phyloP scores from a whole-genome alignment of 441 rosid species.

The Erysimum pusillum region DNA sequence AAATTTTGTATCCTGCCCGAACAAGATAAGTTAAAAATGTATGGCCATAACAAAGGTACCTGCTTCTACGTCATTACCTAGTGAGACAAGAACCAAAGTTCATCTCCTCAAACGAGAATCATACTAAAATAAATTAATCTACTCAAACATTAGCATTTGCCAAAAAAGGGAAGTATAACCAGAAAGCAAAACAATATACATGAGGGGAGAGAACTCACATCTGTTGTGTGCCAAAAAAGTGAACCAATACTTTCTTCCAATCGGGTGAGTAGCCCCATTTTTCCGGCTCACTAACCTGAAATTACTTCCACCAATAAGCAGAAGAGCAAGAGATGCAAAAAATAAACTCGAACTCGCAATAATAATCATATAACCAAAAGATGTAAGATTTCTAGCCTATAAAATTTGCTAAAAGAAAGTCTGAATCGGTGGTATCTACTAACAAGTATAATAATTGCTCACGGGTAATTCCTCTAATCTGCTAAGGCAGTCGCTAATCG shows the following conservation, averaged over 20 bases:
- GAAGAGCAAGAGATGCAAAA: neutral
- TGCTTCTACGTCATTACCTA: constrained; percentile 19
- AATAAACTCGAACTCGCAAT: neutral
- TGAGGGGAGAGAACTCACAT: constrained; percentile 67
- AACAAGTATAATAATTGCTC: neutral
- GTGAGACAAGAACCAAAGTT: constrained; percentile 21
- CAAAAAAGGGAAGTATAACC: neutral
- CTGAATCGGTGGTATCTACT: neutral
- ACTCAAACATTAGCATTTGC: neutral
- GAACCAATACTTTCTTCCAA: constrained; percentile 92
- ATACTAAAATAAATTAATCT: neutral
- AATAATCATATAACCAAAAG: neutral
- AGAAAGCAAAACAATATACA: neutral
- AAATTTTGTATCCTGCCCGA: neutral
- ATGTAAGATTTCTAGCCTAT: neutral
- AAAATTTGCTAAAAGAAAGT: neutral
- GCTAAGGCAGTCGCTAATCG: neutral
- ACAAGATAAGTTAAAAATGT: neutral
- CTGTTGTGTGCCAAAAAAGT: constrained; percentile 97
- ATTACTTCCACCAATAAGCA: constrained; percentile 38
- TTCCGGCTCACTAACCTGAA: constrained; percentile 92
- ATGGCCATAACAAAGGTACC: constrained; percentile 12
- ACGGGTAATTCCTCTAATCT: neutral
- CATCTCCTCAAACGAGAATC: neutral
- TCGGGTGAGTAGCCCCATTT: constrained; percentile 94